Evolutionary conservation across 225 moss, liverwort and hornwort genomes (phyloP).

Genomic region (Antitrichia curtipendula): DNA sequence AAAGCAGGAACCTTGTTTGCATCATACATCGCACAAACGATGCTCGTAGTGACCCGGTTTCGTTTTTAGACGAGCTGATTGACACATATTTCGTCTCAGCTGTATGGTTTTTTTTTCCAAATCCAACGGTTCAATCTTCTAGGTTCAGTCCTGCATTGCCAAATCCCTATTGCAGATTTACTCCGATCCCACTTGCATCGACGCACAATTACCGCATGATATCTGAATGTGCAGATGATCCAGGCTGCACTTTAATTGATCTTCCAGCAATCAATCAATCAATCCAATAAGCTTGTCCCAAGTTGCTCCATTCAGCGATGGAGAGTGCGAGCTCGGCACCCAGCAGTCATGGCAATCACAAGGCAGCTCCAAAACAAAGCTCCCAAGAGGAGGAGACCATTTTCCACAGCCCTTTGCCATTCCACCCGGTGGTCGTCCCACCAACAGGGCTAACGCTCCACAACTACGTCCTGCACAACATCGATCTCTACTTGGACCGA

Average conservation of each 20-base stretch:
- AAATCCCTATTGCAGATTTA: neutral
- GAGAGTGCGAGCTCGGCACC: neutral
- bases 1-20: neutral
- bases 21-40: neutral
- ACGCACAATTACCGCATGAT: neutral
- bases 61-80: neutral
- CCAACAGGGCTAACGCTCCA: conserved; percentile 33
- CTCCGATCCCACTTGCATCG: neutral
- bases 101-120: neutral
- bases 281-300: neutral
- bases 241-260: too few relatives aligned
- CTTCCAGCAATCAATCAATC: neutral
- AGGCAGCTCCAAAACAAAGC: neutral
- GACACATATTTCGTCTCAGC: neutral
- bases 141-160: neutral
- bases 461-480: conserved; percentile 54
- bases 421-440: conserved; percentile 25
- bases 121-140: neutral
- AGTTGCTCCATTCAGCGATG: neutral
- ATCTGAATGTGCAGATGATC: neutral
- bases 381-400: conserved; percentile 8
- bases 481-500: conserved; percentile 29
- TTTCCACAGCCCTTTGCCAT: conserved; percentile 46
- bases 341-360: neutral
- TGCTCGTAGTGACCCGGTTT: neutral